Evolutionary conservation across 768 basidiomycete genomes (phyloP), one percentile per base, ranked within the genome.

Genomic region (Tulasnella sp.): DNA sequence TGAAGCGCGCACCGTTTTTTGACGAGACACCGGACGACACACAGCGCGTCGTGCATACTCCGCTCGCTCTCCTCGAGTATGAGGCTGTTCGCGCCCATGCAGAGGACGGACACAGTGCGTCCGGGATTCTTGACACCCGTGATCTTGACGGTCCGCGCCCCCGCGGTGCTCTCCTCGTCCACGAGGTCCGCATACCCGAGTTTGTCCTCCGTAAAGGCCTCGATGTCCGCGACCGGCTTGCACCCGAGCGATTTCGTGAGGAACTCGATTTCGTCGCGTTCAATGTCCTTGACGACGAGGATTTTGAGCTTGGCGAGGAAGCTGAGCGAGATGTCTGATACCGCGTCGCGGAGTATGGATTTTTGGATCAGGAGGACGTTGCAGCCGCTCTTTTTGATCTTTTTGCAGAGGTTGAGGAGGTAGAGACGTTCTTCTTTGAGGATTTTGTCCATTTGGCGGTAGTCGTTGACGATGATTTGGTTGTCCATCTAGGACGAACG

Each of bases 401-500:
- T 93, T 72, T 98, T 98, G 82, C 90, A 94, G 53, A 98, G 80
- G 69, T 92, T 97, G 65, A 99, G 82, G 58, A 99, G 79, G 69
- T 99, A 98, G 70, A 93, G 89, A 43, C 96, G 86, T 58, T 94
- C 94, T 71, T 99, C 96, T 71, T 99, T 98, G 72, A 99, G 84
- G 59, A 98, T 92, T 70, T 97, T 96, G 77, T 98, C 96, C 94
- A 99, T 98, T 69, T 97, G 96, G 15, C 96, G 84, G 73, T 99
- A 99, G 71, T 99, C 94, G 62, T 94, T 98, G 64, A 99, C 97
- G 50, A 98, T 86, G 41, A 99, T 92, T 4, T 94, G 97, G 74
- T 99, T 98, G 71, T 99, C 96, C 94, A 99, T 99, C 93, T 97
- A 63, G 8, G 27, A 21, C 17, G 27, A 36, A 31, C 4, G 29